Base-by-base conservation (phyloP, 331 rosid species). In the Phaseolus coccineus region DNA sequence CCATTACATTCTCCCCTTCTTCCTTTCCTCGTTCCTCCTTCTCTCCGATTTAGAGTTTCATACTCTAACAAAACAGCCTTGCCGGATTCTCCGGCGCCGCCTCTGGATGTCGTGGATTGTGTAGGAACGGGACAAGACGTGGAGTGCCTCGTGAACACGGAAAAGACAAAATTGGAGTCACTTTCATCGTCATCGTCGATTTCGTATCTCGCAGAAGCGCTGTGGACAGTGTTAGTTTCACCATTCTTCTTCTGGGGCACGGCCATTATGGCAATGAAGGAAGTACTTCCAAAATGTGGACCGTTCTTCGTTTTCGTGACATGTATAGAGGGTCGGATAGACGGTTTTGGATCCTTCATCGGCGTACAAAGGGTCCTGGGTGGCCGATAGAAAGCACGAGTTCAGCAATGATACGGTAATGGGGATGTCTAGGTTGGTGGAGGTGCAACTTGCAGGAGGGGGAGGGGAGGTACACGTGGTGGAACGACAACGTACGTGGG, bases 221-320 rank as follows among this genome's bases (percentile, higher is more conserved):
- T 81, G 46, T 89, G 89, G 85, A 83, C 80, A 19, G 97, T 94
- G 74, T 40, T 94, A 75, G 87, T 92, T 8, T 94, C 98, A 19
- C 97, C 98, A 25, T 92, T 94, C 82, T 94, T 94, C 91, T 94
- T 94, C 77, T 94, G 98, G 97, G 98, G 97, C 0, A 91, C 97
- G 25, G 93, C 98, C 3, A 94, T 94, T 97, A 97, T 94, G 82
- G 98, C 97, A 14, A 94, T 94, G 98, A 94, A 94, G 73, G 97
- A 89, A 74, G 92, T 94, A 69, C 79, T 94, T 59, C 97, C 98
- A 0, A 94, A 84, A 73, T 79, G 77, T 2, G 98, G 97, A 0
- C 97, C 98, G 10, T 92, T 91, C 73, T 92, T 92, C 71, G 95
- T 94, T 33, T 80, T 97, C 0, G 68, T 19, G 22, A 19, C 22